Evolutionary conservation across 768 basidiomycete genomes (phyloP), one percentile per base, ranked within the genome.

Genomic region (Sistotremastrum niveocremeum): DNA sequence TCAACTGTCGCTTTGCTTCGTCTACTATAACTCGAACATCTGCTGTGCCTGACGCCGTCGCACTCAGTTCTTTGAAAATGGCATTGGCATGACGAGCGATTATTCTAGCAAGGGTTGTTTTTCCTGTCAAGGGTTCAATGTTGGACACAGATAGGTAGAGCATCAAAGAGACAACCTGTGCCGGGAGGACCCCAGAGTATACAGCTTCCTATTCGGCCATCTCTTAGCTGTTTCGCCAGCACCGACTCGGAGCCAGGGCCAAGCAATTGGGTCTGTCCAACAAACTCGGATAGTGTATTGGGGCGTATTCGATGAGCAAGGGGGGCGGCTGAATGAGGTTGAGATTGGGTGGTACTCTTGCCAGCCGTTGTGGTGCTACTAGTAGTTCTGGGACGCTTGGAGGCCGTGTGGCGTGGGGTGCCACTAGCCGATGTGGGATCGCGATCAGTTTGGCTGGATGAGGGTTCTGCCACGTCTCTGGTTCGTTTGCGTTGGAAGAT

Each of bases 161-260:
- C 38, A 52, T 43, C n/a, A 29, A 32, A n/a, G 31, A 39, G 47
- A 39, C 29, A 38, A 45, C 40, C 48, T 33, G 44, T 54, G 6
- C 81, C 83, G 1, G 81, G 81, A 10, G 82, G 82, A 1, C 82
- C 82, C 82, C 84, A 85, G 35, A 84, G 65, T 46, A 84, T 74
- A 42, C 80, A 63, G 50, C 77, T 79, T 7, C 80, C 79, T 42
- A 68, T 59, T 20, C 62, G 65, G n/a, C 74, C 71, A 31, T 56
- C 59, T n/a, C 68, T 65, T 9, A 83, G 60, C 42, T 75, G 56
- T 35, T 64, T 68, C 49, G 73, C 65, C 34, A 88, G 66, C 33
- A 80, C 57, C 4, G 76, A 76, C n/a, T 72, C 66, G 20, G 20
- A 20, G 20, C 20, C 20, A 0, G 68, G 63, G 0, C 72, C 74